Evolutionary conservation across 2,329 filamentous ascomycete species (phyloP).

Genomic region (Calonectria ilicicola): DNA sequence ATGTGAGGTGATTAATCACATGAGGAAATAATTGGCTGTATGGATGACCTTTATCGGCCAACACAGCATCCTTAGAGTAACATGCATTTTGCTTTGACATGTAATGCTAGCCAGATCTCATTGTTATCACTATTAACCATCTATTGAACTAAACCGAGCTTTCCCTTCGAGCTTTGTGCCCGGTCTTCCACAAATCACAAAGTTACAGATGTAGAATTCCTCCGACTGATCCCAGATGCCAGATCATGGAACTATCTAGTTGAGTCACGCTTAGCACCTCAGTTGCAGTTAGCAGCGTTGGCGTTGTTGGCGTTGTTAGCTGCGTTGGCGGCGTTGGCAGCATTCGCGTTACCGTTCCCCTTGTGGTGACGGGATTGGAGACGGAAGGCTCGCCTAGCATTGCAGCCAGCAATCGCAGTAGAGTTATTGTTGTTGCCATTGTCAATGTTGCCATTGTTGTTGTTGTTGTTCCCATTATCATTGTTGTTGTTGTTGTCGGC

Average conservation of each 20-base stretch:
- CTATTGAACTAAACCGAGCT: neutral
- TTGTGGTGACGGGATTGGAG: neutral
- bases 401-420: neutral
- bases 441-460: neutral
- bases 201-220: neutral
- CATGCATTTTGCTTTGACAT: neutral
- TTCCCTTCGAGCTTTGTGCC: neutral
- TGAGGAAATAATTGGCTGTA: no score
- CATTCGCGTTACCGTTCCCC: neutral
- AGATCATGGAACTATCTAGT: no score
- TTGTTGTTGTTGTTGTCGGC: neutral
- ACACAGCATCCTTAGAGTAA: neutral
- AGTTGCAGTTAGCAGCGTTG: conserved; percentile 7
- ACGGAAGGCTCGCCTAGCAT: neutral
- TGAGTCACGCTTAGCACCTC: neutral
- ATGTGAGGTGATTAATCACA: no score
- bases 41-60: no score
- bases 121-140: neutral
- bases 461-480: neutral
- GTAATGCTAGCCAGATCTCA: neutral
- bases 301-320: neutral
- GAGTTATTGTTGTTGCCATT: neutral
- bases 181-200: neutral
- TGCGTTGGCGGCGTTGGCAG: neutral
- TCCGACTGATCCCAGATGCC: neutral